Evolutionary conservation across 1,284 basidiomycete genomes (phyloP).

Genomic region (Ustilago crameri): DNA sequence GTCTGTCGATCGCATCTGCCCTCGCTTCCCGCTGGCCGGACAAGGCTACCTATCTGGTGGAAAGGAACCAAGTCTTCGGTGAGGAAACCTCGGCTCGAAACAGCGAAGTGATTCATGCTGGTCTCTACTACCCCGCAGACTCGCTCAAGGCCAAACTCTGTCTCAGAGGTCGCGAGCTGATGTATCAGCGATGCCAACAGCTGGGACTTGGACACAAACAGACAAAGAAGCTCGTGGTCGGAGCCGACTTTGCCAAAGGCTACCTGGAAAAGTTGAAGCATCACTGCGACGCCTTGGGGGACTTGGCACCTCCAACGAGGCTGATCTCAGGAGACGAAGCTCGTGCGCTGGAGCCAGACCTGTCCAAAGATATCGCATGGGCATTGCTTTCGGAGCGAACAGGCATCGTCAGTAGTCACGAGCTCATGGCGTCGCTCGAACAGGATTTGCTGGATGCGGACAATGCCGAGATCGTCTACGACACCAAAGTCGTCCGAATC

Average conservation of each 20-base stretch:
- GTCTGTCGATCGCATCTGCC: constrained; percentile 84
- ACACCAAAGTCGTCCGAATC: constrained; percentile 87
- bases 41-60: constrained; percentile 85
- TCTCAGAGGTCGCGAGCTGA: constrained; percentile 83
- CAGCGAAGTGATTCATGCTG: constrained; percentile 92
- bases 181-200: constrained; percentile 81
- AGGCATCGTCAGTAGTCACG: constrained; percentile 89
- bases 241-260: constrained; percentile 34
- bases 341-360: constrained; percentile 81
- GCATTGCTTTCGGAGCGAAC: constrained; percentile 87
- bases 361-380: constrained; percentile 77
- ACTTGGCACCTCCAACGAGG: constrained; percentile 70
- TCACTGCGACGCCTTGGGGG: constrained; percentile 47
- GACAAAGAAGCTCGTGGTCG: constrained; percentile 77
- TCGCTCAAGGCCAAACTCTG: constrained; percentile 90
- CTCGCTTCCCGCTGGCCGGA: constrained; percentile 77
- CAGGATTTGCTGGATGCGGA: constrained; percentile 79
- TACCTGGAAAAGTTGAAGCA: constrained; percentile 53
- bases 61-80: constrained; percentile 74
- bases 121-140: constrained; percentile 77
- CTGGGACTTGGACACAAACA: constrained; percentile 78
- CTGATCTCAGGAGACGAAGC: constrained; percentile 81
- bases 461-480: constrained; percentile 80
- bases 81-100: constrained; percentile 77
- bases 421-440: constrained; percentile 80